Evolutionary conservation across 2,329 filamentous ascomycete species (phyloP).

Genomic region (Aspergillus carbonarius): DNA sequence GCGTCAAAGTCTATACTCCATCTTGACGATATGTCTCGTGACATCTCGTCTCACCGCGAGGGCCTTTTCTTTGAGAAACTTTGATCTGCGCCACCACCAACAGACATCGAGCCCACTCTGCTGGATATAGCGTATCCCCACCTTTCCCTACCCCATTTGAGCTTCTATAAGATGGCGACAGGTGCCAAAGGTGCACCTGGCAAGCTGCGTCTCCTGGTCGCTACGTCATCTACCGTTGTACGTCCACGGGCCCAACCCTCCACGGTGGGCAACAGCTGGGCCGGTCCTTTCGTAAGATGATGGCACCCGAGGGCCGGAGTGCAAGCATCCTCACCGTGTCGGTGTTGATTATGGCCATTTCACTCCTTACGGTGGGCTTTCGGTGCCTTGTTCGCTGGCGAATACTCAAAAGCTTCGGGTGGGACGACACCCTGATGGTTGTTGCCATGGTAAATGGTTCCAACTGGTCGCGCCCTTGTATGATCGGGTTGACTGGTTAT

Average conservation of each 20-base stretch:
- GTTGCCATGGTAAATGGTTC: conserved; percentile 27
- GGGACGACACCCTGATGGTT: conserved; percentile 35
- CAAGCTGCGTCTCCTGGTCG: not conserved
- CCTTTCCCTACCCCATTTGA: not conserved
- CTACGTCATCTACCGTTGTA: not conserved
- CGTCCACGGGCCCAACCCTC: not conserved
- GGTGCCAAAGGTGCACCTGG: not conserved
- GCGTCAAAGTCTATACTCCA: not conserved
- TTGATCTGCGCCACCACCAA: not conserved
- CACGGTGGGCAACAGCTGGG: too few relatives aligned
- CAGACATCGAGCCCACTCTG: not conserved
- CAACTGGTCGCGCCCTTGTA: too few relatives aligned
- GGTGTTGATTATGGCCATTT: conserved; percentile 25
- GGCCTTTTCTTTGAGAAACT: not conserved
- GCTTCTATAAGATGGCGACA: not conserved
- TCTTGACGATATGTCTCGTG: not conserved
- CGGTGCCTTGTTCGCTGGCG: conserved; percentile 33
- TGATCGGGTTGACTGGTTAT: too few relatives aligned
- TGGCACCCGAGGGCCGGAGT: conserved; percentile 27
- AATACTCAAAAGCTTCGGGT: conserved; percentile 33
- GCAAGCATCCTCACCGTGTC: conserved; percentile 27
- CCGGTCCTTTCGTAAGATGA: not conserved
- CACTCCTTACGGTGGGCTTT: conserved; percentile 26
- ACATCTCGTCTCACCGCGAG: not conserved
- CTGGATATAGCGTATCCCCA: not conserved